Evolutionary conservation across 164 flowering plant species (phyloP).

Genomic region (Buxus sempervirens): DNA sequence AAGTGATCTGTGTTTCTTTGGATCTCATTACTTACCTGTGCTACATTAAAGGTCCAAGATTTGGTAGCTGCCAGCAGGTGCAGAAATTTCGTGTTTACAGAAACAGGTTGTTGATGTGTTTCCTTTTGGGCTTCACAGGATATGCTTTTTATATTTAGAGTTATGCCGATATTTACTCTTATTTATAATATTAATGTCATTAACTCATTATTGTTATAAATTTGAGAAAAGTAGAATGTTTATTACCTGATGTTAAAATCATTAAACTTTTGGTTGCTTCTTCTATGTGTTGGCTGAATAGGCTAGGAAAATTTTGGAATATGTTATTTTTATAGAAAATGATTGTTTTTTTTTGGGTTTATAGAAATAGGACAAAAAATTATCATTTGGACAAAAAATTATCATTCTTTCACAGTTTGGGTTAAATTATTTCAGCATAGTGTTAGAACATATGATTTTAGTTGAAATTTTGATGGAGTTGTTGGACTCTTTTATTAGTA

Average conservation of each 20-base stretch:
- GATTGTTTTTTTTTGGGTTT: neutral
- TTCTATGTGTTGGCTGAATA: neutral
- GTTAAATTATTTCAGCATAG: no score
- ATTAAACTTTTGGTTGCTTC: neutral
- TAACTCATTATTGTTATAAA: no score
- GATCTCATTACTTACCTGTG: conserved; percentile 2
- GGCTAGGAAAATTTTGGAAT: neutral
- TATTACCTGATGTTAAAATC: neutral
- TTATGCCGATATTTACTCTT: neutral
- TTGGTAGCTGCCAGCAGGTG: conserved; percentile 68
- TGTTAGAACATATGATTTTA: no score
- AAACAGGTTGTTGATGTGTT: conserved; percentile 45
- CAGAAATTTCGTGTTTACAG: conserved; percentile 72
- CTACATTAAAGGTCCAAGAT: conserved; percentile 67
- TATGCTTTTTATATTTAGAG: neutral
- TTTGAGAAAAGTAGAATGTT: no score
- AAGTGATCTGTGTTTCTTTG: neutral
- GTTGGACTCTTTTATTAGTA: no score
- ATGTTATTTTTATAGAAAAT: no score
- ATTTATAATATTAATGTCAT: no score
- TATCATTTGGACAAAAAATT: no score
- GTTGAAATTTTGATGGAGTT: no score
- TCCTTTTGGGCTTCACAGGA: neutral
- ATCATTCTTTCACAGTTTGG: no score
- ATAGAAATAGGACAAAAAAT: no score